phyloP scores from a whole-genome alignment of 2,329 filamentous ascomycete genomes.

The Aspergillus felis region DNA sequence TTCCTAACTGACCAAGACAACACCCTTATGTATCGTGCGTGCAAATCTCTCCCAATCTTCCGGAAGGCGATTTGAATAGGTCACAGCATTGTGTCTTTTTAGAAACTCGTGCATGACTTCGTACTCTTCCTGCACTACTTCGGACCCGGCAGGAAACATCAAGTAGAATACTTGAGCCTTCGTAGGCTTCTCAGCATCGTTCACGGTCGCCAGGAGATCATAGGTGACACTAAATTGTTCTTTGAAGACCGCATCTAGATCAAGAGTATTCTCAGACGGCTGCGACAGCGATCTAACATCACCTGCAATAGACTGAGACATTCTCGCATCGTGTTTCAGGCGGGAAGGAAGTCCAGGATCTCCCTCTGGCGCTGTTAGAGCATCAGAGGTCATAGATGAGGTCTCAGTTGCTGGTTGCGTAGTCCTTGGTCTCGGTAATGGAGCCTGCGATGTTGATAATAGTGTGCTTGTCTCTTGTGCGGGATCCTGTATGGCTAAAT shows the following conservation, averaged over 20 bases:
- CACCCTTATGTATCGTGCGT: constrained; percentile 21
- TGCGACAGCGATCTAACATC: not conserved
- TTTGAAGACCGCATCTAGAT: constrained; percentile 14
- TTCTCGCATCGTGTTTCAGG: not conserved
- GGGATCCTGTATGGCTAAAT: not conserved
- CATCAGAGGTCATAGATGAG: not conserved
- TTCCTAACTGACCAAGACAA: constrained; percentile 32
- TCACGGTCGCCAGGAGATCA: constrained; percentile 22
- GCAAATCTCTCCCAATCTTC: constrained; percentile 36
- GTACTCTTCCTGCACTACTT: constrained; percentile 18
- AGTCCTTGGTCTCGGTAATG: too few species aligned
- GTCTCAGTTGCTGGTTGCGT: not conserved
- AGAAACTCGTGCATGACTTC: constrained; percentile 23
- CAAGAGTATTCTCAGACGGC: not conserved
- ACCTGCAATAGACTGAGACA: not conserved
- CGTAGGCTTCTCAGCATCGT: constrained; percentile 11
- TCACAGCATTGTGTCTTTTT: constrained; percentile 22
- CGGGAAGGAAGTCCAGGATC: not conserved
- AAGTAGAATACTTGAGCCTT: constrained; percentile 31
- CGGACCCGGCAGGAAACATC: constrained; percentile 25
- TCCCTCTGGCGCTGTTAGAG: not conserved
- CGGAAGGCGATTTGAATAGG: constrained; percentile 25
- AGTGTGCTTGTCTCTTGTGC: not conserved
- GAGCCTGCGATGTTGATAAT: not conserved
- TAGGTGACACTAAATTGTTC: constrained; percentile 23